Evolutionary conservation across 441 rosid genomes (phyloP), one percentile per base, ranked within the genome.

Genomic region (Populus tomentosa): DNA sequence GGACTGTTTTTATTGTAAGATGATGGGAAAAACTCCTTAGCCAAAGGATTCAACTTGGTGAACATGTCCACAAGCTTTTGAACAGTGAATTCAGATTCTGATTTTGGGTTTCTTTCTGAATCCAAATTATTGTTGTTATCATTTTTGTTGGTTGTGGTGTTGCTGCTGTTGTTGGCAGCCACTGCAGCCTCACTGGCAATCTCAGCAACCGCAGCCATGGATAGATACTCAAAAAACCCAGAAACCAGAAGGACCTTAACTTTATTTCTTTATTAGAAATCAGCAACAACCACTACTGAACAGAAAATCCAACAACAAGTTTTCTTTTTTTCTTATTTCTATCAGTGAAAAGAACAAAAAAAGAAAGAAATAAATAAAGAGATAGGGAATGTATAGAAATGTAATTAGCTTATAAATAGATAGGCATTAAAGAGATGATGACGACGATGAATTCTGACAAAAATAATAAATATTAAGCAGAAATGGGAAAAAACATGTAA

Each of bases 1-100:
- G 85, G 85, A 69, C 42, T 69, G 24, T 21, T 66, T 1, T 56
- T 46, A 26, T 80, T 77, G 75, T 82, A 81, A 73, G 88, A 84
- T 46, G 97, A 91, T 74, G 98, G 98, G 69, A 93, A 75, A 81
- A 93, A 93, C 80, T 93, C 98, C 78, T 93, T 90, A 0, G 98
- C 98, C 82, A 80, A 80, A 84, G 98, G 98, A 83, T 93, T 93
- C 86, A 93, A 82, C 85, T 91, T 91, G 74, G 92, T 91, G 84
- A 93, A 87, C 85, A 91, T 89, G 5, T 90, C 94, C 72, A 93
- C 97, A 80, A 93, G 91, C 74, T 88, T 90, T 75, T 89, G 82
- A 81, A 93, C 88, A 77, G 66, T 88, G 82, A 91, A 84, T 85
- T 91, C 89, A 2, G 90, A 75, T 76, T 88, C 91, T 74, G 88